Evolutionary conservation across 2,329 filamentous ascomycete genomes (phyloP).

Genomic region (Phaeosphaeriaceae sp.): DNA sequence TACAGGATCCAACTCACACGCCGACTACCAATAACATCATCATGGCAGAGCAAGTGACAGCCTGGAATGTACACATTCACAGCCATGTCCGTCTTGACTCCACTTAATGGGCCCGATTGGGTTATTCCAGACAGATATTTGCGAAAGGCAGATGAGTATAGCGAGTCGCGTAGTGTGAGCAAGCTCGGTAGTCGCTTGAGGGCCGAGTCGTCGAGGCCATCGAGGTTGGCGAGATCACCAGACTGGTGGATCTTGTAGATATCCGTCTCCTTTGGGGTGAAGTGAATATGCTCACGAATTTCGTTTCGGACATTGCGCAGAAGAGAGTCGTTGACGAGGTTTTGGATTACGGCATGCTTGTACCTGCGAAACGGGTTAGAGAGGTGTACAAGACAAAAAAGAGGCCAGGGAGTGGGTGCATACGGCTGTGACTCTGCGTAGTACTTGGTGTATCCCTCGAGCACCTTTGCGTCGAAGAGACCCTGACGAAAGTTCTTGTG

Average conservation of each 20-base stretch:
- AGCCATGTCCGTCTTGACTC: conserved; percentile 97
- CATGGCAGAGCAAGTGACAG: conserved; percentile 93
- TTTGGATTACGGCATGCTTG: conserved; percentile 88
- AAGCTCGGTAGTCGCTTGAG: conserved; percentile 86
- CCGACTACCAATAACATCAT: conserved; percentile 97
- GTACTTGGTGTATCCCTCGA: conserved; percentile 42
- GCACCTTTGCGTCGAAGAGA: conserved; percentile 46
- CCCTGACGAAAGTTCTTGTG: conserved; percentile 48
- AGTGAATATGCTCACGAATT: conserved; percentile 88
- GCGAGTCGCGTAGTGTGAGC: conserved; percentile 87
- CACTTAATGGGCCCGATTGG: conserved; percentile 83
- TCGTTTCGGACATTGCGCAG: conserved; percentile 87
- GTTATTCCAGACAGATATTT: conserved; percentile 88
- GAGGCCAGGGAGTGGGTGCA: conserved; percentile 6
- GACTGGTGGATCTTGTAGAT: conserved; percentile 99
- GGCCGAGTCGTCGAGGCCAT: conserved; percentile 86
- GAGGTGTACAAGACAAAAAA: neutral
- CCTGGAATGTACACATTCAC: conserved; percentile 98
- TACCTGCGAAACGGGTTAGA: conserved; percentile 60
- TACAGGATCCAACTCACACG: conserved; percentile 98
- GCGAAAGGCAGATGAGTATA: conserved; percentile 90
- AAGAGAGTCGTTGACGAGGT: conserved; percentile 78
- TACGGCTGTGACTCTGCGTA: conserved; percentile 51
- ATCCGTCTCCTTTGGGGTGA: conserved; percentile 98
- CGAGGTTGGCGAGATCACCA: conserved; percentile 93